Percentiles rank a stretch among this genome's conserved stretches.
Evolutionary conservation across 1,139 yeast species (phyloP).

Genomic region (Kluyveromyces marxianus): DNA sequence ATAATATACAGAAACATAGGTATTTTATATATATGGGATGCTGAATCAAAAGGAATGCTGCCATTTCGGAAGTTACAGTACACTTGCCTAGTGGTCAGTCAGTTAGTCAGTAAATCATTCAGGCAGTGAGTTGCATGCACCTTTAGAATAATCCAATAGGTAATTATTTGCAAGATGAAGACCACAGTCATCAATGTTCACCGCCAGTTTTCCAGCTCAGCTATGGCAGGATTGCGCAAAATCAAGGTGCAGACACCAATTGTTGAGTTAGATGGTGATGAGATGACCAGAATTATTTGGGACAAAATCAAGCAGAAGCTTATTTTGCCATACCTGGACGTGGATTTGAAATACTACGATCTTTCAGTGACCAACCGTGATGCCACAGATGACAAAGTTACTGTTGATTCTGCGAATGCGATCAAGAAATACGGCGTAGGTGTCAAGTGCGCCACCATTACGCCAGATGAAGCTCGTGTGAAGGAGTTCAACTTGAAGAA

Average conservation of each 20-base stretch:
- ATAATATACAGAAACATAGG: no score
- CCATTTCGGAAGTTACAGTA: no score
- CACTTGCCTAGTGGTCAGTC: no score
- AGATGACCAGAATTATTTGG: constrained; percentile 93
- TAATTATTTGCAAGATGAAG: neutral
- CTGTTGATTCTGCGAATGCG: constrained; percentile 85
- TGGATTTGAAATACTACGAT: constrained; percentile 88
- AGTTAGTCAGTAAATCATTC: no score
- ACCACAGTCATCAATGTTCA: neutral
- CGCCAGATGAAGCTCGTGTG: constrained; percentile 97
- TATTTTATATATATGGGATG: no score
- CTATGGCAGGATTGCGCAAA: constrained; percentile 34
- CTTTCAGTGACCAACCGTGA: constrained; percentile 82
- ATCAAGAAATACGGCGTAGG: constrained; percentile 85
- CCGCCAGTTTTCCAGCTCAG: constrained; percentile 6
- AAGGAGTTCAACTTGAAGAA: constrained; percentile 81
- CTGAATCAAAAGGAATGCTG: no score
- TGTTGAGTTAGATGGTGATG: constrained; percentile 96
- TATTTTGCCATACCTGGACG: constrained; percentile 74
- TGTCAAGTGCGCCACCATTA: constrained; percentile 93
- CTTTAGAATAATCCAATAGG: no score
- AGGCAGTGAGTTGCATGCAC: no score
- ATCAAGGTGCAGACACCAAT: constrained; percentile 81
- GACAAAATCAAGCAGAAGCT: constrained; percentile 72
- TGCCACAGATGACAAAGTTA: constrained; percentile 78